These are phyloP conservation scores for Linaria vulgaris DNA, from an alignment of 257 asterid genomes.

Conservation along the genomic window DNA sequence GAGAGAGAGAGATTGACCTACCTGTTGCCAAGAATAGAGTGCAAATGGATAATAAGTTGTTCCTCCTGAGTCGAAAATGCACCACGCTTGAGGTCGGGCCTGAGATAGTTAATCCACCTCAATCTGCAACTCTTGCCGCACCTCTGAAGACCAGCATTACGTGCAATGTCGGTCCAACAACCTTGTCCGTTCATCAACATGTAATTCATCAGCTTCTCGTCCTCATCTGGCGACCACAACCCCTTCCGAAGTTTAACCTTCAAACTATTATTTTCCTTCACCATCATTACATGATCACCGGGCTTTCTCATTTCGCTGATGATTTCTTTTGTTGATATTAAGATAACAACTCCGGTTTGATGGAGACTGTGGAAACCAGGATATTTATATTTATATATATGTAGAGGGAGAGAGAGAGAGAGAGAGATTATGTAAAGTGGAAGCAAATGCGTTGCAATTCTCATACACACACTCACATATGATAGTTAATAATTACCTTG, in stretches of 20 bases:
- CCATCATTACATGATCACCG: constrained; percentile 10
- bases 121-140: constrained; percentile 68
- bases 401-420: constrained; percentile 20
- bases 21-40: constrained; percentile 72
- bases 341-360: constrained; percentile 24
- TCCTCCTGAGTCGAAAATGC: constrained; percentile 65
- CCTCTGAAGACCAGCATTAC: constrained; percentile 58
- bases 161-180: constrained; percentile 68
- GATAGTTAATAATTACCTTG: constrained; percentile 89
- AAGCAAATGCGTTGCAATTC: constrained; percentile 59
- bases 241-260: constrained; percentile 46
- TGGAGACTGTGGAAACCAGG: constrained; percentile 42
- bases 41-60: constrained; percentile 55
- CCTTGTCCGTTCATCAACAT: constrained; percentile 61
- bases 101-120: constrained; percentile 61
- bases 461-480: constrained; percentile 52
- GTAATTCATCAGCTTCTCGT: constrained; percentile 52
- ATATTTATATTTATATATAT: constrained; percentile 33
- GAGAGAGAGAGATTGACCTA: neutral
- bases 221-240: constrained; percentile 65
- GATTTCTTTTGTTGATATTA: neutral
- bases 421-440: constrained; percentile 62
- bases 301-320: constrained; percentile 43
- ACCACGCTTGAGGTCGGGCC: constrained; percentile 65
- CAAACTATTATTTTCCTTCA: constrained; percentile 25